phyloP scores from a whole-genome alignment of 1,284 basidiomycete species.

The Sporisorium graminicola region DNA sequence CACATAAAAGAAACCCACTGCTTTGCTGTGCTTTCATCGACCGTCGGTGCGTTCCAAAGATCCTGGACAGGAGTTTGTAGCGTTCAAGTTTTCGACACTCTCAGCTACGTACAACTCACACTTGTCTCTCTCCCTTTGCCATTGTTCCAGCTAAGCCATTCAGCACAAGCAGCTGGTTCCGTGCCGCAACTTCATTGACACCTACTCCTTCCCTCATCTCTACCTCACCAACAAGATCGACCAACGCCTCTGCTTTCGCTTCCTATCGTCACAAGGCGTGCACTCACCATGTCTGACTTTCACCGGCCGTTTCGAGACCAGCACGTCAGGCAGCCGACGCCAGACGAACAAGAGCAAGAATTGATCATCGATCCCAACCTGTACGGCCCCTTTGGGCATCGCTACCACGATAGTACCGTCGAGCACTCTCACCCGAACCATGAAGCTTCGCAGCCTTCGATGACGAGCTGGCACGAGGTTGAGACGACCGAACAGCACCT shows the following conservation, averaged over 20 bases:
- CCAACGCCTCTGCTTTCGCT: not conserved
- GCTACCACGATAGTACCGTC: conserved; percentile 20
- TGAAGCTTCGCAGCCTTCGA: not conserved
- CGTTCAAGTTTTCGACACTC: no score
- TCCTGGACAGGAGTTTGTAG: no score
- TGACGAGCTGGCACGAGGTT: conserved; percentile 32
- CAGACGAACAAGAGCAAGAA: conserved; percentile 8
- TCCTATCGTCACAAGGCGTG: not conserved
- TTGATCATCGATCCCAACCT: conserved; percentile 49
- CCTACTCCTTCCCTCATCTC: no score
- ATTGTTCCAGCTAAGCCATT: no score
- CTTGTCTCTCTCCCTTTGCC: not conserved
- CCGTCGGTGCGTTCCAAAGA: no score
- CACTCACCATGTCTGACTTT: conserved; percentile 26
- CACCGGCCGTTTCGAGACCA: conserved; percentile 25
- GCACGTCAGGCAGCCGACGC: not conserved
- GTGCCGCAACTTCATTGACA: no score
- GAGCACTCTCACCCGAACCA: not conserved
- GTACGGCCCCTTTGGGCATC: conserved; percentile 46
- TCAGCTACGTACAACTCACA: no score
- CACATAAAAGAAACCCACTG: no score
- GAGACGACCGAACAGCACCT: conserved; percentile 36
- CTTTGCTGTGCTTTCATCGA: no score
- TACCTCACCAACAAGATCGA: not conserved
- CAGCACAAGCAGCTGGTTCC: no score